A percentile compares a stretch with the other conserved stretches of the same genome.
These are phyloP conservation scores for Penicillium paneum DNA, from an alignment of 2,329 filamentous ascomycete genomes.

Conservation along the genomic window DNA sequence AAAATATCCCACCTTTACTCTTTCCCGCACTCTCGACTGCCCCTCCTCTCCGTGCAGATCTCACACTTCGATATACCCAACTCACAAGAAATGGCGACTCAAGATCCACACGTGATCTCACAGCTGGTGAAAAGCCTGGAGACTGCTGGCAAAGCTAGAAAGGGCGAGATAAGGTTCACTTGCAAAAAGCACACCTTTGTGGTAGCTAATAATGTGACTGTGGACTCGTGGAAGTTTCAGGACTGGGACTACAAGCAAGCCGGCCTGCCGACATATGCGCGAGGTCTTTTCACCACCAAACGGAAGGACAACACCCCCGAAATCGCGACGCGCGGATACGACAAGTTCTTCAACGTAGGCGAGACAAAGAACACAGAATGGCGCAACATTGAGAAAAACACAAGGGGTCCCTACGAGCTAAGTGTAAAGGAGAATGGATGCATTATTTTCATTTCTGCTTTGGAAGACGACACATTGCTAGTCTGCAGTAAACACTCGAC, in stretches of 20 bases:
- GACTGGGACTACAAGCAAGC: constrained; percentile 94
- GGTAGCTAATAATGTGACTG: constrained; percentile 62
- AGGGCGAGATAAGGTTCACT: constrained; percentile 56
- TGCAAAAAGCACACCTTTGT: constrained; percentile 78
- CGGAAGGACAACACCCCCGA: constrained; percentile 64
- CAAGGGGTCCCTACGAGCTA: constrained; percentile 85
- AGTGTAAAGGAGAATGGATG: constrained; percentile 99
- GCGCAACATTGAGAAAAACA: constrained; percentile 71
- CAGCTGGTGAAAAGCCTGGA: constrained; percentile 65
- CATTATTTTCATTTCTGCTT: constrained; percentile 92
- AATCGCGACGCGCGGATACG: constrained; percentile 86
- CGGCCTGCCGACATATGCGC: constrained; percentile 84
- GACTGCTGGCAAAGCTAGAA: constrained; percentile 47
- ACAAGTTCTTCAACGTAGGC: constrained; percentile 96
- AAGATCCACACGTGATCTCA: constrained; percentile 66
- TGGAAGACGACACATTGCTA: constrained; percentile 82
- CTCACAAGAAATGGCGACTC: constrained; percentile 36
- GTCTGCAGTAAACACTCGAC: constrained; percentile 99
- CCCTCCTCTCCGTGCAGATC: constrained; percentile 4
- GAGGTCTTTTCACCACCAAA: constrained; percentile 86
- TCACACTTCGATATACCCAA: background rate
- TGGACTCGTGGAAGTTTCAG: constrained; percentile 89
- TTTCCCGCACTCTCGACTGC: background rate
- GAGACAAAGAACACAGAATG: constrained; percentile 82
- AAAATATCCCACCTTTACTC: background rate